Evolutionary conservation across 2,329 filamentous ascomycete genomes (phyloP).

Genomic region (Fusarium heterosporum): DNA sequence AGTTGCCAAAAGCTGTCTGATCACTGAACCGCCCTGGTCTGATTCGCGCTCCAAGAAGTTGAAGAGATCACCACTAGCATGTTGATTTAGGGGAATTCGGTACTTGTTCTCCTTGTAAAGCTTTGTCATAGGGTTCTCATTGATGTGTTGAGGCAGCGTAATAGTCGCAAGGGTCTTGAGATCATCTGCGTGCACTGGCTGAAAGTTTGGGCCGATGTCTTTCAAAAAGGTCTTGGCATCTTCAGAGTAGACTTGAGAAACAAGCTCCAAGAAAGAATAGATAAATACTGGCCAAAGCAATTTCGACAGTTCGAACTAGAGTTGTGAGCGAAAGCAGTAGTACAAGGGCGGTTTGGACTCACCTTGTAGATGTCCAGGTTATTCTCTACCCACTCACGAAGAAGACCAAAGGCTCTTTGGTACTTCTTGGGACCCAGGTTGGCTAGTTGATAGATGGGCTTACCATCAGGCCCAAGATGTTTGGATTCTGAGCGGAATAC

Average conservation of each 20-base stretch:
- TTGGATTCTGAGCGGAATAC: constrained; percentile 92
- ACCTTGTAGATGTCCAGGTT: constrained; percentile 95
- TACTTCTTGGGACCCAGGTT: constrained; percentile 83
- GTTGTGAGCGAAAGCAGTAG: constrained; percentile 33
- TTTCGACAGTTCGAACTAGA: constrained; percentile 84
- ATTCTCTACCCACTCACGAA: constrained; percentile 88
- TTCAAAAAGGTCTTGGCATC: constrained; percentile 82
- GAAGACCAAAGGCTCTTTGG: constrained; percentile 76
- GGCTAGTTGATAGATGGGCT: constrained; percentile 76
- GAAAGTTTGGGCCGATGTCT: constrained; percentile 75
- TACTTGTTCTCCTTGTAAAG: constrained; percentile 90
- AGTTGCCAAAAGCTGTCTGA: constrained; percentile 77
- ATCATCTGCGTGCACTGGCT: constrained; percentile 83
- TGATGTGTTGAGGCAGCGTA: constrained; percentile 80
- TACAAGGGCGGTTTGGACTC: constrained; percentile 37
- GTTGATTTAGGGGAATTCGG: constrained; percentile 86
- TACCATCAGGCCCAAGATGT: constrained; percentile 82
- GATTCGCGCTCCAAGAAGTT: constrained; percentile 90
- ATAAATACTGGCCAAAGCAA: constrained; percentile 94
- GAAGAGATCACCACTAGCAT: constrained; percentile 84
- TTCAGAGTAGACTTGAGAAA: constrained; percentile 75
- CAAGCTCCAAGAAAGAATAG: constrained; percentile 87
- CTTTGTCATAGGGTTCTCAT: constrained; percentile 80
- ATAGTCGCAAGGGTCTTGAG: constrained; percentile 80
- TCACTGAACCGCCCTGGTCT: constrained; percentile 80